A percentile compares a stretch with the other conserved stretches of the same genome.
phyloP scores from a whole-genome alignment of 192 early-diverging fungal genomes.

The Podila horticola region DNA sequence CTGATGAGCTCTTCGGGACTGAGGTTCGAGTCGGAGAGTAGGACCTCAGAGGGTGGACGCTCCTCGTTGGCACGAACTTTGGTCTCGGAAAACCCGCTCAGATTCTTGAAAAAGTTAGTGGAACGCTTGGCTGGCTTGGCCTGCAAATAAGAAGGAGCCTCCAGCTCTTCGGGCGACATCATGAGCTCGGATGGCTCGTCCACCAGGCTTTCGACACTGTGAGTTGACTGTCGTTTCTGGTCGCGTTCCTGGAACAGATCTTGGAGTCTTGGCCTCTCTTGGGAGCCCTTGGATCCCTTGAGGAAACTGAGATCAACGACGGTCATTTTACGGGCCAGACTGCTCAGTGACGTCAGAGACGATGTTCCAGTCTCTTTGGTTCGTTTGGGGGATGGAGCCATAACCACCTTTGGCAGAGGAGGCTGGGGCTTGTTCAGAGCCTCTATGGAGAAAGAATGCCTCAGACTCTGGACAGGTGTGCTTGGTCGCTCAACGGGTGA shows the following conservation, averaged over 20 bases:
- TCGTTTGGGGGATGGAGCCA: not conserved
- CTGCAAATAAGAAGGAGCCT: slow-evolving; percentile 4
- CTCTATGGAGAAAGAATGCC: slow-evolving; percentile 27
- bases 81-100: slow-evolving; percentile 7
- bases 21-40: slow-evolving; percentile 36
- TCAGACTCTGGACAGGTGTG: not conserved
- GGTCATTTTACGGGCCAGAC: slow-evolving; percentile 21
- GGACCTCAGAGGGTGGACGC: slow-evolving; percentile 29
- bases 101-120: slow-evolving; percentile 24
- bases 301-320: slow-evolving; percentile 10
- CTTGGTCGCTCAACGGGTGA: not conserved
- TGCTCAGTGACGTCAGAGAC: not conserved
- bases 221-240: slow-evolving; percentile 3
- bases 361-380: slow-evolving; percentile 4
- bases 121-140: slow-evolving; percentile 6
- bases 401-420: slow-evolving; percentile 12
- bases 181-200: slow-evolving; percentile 5
- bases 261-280: slow-evolving; percentile 11
- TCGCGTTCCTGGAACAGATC: slow-evolving; percentile 18
- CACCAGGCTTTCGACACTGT: slow-evolving; percentile 4
- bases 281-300: not conserved
- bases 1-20: slow-evolving; percentile 22
- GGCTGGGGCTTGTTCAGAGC: slow-evolving; percentile 45
- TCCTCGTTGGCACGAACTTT: slow-evolving; percentile 12
- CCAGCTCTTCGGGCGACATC: slow-evolving; percentile 18